Conservation (phyloP, 805 yeast species). For the Groenewaldozyma salmanticensis region DNA sequence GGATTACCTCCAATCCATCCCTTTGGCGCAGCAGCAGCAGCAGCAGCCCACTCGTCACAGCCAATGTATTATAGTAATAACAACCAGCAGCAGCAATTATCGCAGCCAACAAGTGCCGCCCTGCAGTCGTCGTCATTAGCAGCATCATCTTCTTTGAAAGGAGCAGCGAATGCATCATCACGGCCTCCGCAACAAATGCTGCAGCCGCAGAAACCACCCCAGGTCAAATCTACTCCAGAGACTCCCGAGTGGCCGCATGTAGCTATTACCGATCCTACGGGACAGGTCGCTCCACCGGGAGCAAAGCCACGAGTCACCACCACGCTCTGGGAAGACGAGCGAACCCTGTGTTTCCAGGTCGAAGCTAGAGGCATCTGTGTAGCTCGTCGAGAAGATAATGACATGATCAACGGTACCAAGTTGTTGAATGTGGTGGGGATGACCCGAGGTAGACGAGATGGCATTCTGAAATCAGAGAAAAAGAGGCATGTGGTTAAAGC, state of each 20-base stretch:
- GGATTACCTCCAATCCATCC: no score
- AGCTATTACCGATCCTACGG: conserved; percentile 30
- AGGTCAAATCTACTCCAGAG: not conserved
- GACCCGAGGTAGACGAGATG: conserved; percentile 85
- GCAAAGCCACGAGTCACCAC: conserved; percentile 57
- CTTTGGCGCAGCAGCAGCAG: no score
- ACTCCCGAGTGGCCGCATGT: conserved; percentile 1
- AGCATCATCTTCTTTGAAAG: no score
- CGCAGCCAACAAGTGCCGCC: no score
- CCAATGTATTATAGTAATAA: no score
- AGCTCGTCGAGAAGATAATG: conserved; percentile 73
- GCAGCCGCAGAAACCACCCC: no score
- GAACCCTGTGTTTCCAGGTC: conserved; percentile 74
- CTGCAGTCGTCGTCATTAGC: no score
- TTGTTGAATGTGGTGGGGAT: conserved; percentile 72
- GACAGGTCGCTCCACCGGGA: conserved; percentile 31
- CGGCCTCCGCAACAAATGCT: no score
- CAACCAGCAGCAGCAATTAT: no score
- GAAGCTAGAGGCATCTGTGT: conserved; percentile 75
- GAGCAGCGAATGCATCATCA: no score
- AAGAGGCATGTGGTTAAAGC: conserved; percentile 73
- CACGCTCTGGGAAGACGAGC: conserved; percentile 83
- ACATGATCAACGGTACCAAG: conserved; percentile 79
- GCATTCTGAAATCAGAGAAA: conserved; percentile 69
- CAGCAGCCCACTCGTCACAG: no score